A percentile compares a stretch with the other conserved stretches of the same genome.
Conservation (phyloP, 2,329 filamentous ascomycete species). For the Diaporthe sp. region DNA sequence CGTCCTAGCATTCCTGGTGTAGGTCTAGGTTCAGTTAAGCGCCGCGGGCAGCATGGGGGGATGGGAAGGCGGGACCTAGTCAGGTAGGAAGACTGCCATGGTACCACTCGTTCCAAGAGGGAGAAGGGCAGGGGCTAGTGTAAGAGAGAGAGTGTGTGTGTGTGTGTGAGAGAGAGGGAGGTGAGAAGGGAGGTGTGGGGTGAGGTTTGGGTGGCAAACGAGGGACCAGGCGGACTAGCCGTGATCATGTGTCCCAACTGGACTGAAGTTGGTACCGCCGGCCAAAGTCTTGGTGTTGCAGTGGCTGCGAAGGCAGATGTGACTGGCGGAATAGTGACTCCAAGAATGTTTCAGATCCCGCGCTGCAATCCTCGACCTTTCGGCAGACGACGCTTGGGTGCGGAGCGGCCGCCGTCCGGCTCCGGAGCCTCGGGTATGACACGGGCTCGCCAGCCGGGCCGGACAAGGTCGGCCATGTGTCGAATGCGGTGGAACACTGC, state of each 20-base stretch:
- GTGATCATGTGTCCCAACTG: background rate
- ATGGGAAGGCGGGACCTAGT: background rate
- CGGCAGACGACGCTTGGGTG: background rate
- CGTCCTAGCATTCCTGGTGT: constrained; percentile 3
- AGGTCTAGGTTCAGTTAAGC: constrained; percentile 31
- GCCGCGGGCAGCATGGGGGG: background rate
- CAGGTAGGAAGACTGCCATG: background rate
- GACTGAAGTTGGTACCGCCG: background rate
- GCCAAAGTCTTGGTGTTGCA: background rate
- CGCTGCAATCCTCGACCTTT: background rate
- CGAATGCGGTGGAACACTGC: background rate
- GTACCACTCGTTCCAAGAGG: background rate
- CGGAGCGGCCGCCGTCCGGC: background rate
- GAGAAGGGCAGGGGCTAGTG: no score
- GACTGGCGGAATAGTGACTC: background rate
- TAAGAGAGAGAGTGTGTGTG: no score
- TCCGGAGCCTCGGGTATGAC: background rate
- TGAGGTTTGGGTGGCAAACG: background rate
- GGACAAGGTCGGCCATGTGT: background rate
- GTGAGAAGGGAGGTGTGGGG: no score
- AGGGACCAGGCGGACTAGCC: background rate
- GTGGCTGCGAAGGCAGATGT: background rate
- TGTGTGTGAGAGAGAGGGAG: background rate
- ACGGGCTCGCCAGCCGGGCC: background rate
- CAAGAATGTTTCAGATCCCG: background rate